phyloP scores from a whole-genome alignment of 495 filamentous ascomycete species.

The Beverwykella pulmonaria region DNA sequence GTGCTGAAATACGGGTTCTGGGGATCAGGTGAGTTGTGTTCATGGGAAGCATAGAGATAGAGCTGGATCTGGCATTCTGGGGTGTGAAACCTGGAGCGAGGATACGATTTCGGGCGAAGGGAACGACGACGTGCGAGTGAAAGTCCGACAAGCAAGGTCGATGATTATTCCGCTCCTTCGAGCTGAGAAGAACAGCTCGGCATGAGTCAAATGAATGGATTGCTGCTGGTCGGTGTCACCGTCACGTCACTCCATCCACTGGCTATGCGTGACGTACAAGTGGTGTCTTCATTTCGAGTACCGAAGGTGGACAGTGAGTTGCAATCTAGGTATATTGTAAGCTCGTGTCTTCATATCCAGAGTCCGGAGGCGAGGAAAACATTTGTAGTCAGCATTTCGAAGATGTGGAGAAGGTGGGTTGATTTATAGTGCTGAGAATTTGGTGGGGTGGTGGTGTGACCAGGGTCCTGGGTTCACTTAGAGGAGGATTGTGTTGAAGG shows the following conservation, averaged over 20 bases:
- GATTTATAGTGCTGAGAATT: neutral
- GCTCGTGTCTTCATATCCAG: slow-evolving; percentile 10
- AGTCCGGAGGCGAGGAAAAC: slow-evolving; percentile 11
- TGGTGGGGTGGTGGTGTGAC: neutral
- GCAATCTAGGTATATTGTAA: neutral
- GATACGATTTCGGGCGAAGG: neutral
- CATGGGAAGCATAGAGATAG: neutral
- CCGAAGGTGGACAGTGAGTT: neutral
- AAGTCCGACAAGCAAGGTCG: neutral
- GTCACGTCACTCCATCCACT: neutral
- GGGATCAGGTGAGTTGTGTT: neutral
- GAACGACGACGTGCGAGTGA: neutral
- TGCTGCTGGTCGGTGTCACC: neutral
- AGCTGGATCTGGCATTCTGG: neutral
- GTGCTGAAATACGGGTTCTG: neutral
- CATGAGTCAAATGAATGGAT: neutral
- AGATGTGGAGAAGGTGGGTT: neutral
- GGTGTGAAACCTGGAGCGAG: neutral
- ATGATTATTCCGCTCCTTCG: neutral
- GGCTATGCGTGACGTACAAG: neutral
- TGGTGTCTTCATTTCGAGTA: slow-evolving; percentile 4
- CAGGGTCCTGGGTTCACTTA: neutral
- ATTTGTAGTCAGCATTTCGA: neutral
- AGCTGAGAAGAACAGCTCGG: neutral
- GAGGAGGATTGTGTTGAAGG: no score